Base-by-base conservation (phyloP, 2,329 filamentous ascomycete genomes). In the Verticillium longisporum region DNA sequence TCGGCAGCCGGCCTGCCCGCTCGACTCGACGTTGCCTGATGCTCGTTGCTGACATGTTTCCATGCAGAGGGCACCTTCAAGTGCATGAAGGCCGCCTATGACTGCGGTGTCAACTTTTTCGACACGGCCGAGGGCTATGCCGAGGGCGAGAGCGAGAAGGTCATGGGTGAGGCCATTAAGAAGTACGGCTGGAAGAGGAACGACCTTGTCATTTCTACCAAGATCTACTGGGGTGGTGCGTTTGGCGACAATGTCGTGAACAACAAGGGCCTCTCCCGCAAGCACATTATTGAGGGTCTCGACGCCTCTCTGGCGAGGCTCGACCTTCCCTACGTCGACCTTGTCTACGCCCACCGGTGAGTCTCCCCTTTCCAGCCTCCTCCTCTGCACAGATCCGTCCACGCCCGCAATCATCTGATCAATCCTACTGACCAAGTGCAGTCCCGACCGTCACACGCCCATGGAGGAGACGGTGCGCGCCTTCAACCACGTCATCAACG, bases 391-490 rank as follows among this genome's bases (percentile, higher is more conserved):
- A 26, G 26, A 26, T 26, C 26, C 26, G 26, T 26, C 26, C 26
- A 26, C 26, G 26, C 26, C 26, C 26, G 26, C 26, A 26, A 26
- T 26, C 26, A 26, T 26, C 26, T 26, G 26, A 26, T 26, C 26
- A 26, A 26, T 26, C 26, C 26, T 26, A 26, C 38, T n/a, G n/a
- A n/a, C 10, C 10, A 6, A 26, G 26, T 26, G 15, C 11, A 65
- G 64, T 6, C 84, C 87, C 1, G 88, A 91, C 70, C 80, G 84
- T 9, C 77, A 83, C 56, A 89, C 87, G 0, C 88, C 87, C 2
- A 89, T 90, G 75, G 86, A 89, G 71, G 88, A 90, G 75, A 85
- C 82, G 2, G 87, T 90, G 41, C 83, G 87, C 59, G 86, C 83
- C 59, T 90, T 91, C 77, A 89, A 89, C 77, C 80, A 89, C 72